A percentile compares a stretch with the other conserved stretches of the same genome.
Conservation (phyloP, 2,329 filamentous ascomycete genomes). For the Paracamarosporium sp. region DNA sequence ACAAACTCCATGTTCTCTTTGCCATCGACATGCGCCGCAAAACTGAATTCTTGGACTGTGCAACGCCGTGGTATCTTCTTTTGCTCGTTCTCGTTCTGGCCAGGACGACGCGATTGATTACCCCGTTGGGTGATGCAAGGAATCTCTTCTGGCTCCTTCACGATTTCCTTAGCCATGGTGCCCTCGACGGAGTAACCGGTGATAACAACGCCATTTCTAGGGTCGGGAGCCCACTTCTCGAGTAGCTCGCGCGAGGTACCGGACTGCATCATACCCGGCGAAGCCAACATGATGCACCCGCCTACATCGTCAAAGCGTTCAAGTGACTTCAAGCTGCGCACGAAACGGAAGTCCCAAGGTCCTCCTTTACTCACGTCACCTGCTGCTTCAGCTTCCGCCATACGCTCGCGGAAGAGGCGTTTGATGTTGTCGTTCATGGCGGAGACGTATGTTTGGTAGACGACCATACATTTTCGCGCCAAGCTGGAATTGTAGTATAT, state of each 20-base stretch:
- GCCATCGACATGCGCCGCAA: conserved; percentile 95
- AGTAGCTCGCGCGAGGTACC: conserved; percentile 91
- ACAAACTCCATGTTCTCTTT: conserved; percentile 97
- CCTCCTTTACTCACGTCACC: conserved; percentile 78
- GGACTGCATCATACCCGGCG: conserved; percentile 97
- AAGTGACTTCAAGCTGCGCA: conserved; percentile 88
- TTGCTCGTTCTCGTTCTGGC: conserved; percentile 75
- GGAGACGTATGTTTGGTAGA: conserved; percentile 97
- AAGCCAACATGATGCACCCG: conserved; percentile 95
- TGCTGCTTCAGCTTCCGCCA: conserved; percentile 85
- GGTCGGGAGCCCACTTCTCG: conserved; percentile 94
- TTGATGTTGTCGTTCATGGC: conserved; percentile 99
- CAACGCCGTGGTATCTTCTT: conserved; percentile 91
- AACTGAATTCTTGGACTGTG: conserved; percentile 92
- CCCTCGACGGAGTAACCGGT: conserved; percentile 98
- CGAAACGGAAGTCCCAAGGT: conserved; percentile 96
- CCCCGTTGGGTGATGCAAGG: conserved; percentile 82
- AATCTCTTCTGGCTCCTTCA: conserved; percentile 94
- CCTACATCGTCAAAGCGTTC: conserved; percentile 97
- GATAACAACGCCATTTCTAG: conserved; percentile 97
- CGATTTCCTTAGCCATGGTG: conserved; percentile 95
- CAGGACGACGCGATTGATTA: conserved; percentile 65
- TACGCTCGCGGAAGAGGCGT: conserved; percentile 87
- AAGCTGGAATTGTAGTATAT: conserved; percentile 98
- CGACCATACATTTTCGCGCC: conserved; percentile 95